A percentile compares a stretch with the other conserved stretches of the same genome.
phyloP scores from a whole-genome alignment of 2,329 filamentous ascomycete species.

The Alternaria consortialis region DNA sequence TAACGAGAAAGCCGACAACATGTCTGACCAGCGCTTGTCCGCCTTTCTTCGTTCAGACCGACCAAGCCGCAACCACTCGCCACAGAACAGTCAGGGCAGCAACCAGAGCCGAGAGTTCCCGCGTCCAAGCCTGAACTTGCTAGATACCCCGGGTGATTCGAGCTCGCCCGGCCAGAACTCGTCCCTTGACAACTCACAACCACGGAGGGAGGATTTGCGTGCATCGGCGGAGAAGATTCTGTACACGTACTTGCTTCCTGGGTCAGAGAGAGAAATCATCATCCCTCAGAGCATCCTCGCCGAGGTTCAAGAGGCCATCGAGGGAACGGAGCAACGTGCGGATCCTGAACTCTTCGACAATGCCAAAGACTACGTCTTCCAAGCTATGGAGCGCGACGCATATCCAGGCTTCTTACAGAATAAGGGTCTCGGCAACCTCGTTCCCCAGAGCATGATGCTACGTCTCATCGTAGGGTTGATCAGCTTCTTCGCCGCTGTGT shows the following conservation, averaged over 20 bases:
- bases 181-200: constrained; percentile 43
- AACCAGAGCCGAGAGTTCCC: constrained; percentile 64
- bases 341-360: constrained; percentile 97
- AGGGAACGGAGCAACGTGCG: constrained; percentile 83
- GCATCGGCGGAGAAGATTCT: constrained; percentile 97
- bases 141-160: constrained; percentile 64
- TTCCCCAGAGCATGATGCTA: constrained; percentile 87
- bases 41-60: constrained; percentile 78
- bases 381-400: constrained; percentile 99
- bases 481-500: constrained; percentile 89
- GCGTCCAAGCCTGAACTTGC: constrained; percentile 69
- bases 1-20: constrained; percentile 68
- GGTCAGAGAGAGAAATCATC: constrained; percentile 96
- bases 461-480: constrained; percentile 85
- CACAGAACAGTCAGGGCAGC: constrained; percentile 59
- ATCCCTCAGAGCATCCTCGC: constrained; percentile 87
- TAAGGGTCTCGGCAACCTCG: constrained; percentile 94
- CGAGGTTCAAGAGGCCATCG: constrained; percentile 86
- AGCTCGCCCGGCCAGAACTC: constrained; percentile 65
- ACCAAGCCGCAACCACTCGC: constrained; percentile 56
- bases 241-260: constrained; percentile 95
- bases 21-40: constrained; percentile 88
- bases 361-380: constrained; percentile 98
- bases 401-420: constrained; percentile 95
- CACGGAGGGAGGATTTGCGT: constrained; percentile 77